Base-by-base conservation (phyloP, 352 stramenopile species). In the Aphanomyces euteiches region DNA sequence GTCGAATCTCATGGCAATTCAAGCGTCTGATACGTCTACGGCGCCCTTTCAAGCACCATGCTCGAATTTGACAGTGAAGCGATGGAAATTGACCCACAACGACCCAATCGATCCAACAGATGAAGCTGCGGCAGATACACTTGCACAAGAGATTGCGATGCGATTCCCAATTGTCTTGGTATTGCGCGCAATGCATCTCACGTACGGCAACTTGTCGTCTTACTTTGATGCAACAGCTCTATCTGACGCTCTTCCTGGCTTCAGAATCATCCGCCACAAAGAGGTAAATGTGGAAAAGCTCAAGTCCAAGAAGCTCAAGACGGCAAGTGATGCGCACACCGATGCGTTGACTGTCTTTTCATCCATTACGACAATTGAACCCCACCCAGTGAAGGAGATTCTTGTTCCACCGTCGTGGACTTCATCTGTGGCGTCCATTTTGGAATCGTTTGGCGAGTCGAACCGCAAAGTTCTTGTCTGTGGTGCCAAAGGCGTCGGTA, bases 401-500 rank as follows among this genome's bases (percentile, higher is more conserved):
- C 37, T 70, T 19, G 73, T 92, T 67, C 90, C 87, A 3, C 59
- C 77, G 5, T 75, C 73, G 6, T 95, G 87, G 87, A 77, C 74
- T 38, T 39, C 67, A 1, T 83, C 82, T 0, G 83, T 75, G 1
- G 74, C 88, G 8, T 60, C 64, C 48, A 71, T 95, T 15, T 69
- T 85, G 58, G 84, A 77, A 40, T 50, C 88, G 13, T 19, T 83
- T 15, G 3, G 60, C 34, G 5, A 48, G 45, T 47, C 37, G 0
- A 59, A 60, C 21, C 80, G 88, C 43, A 82, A 84, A 39, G 89
- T 98, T 19, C 75, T 98, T 13, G 87, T 98, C 13, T 98, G 91
- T 76, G 96, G 96, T 38, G 93, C 89, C 28, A 98, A 98, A 72
- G 93, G 95, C 39, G 93, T 98, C 17, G 96, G 96, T 17, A 99